These are phyloP conservation scores for Scleromitrula shiraiana DNA, from an alignment of 2,329 filamentous ascomycete genomes.

Conservation along the genomic window DNA sequence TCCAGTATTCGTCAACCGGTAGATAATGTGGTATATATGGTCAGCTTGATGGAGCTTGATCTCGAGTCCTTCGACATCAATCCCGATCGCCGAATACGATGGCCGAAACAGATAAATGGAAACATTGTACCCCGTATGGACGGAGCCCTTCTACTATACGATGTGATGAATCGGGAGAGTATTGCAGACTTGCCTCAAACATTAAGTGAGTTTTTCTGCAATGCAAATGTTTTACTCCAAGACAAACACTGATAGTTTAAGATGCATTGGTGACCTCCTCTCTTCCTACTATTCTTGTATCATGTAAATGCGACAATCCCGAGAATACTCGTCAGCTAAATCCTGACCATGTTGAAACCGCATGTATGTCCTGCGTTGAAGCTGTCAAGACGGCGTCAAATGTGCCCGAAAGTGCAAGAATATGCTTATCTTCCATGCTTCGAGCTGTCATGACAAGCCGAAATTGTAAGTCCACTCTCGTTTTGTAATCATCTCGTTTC, in stretches of 20 bases:
- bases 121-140: slow-evolving; percentile 68
- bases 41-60: slow-evolving; percentile 58
- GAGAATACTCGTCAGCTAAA: slow-evolving; percentile 64
- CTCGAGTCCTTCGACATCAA: slow-evolving; percentile 56
- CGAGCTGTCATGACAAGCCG: slow-evolving; percentile 59
- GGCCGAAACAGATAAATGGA: slow-evolving; percentile 62
- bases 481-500: no score
- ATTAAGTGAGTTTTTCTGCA: slow-evolving; percentile 57
- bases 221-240: not conserved
- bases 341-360: slow-evolving; percentile 55
- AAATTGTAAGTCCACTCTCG: slow-evolving; percentile 50
- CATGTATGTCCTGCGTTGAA: slow-evolving; percentile 61
- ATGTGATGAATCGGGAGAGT: slow-evolving; percentile 72
- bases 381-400: slow-evolving; percentile 66
- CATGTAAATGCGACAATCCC: slow-evolving; percentile 81
- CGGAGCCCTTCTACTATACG: slow-evolving; percentile 78
- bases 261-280: slow-evolving; percentile 65
- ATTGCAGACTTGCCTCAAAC: slow-evolving; percentile 67
- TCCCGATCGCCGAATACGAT: slow-evolving; percentile 50
- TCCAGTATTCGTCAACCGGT: slow-evolving; percentile 50
- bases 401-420: slow-evolving; percentile 63
- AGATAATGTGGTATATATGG: slow-evolving; percentile 48
- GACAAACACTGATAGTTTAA: slow-evolving; percentile 32
- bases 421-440: slow-evolving; percentile 69
- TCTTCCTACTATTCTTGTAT: slow-evolving; percentile 72